phyloP scores from a whole-genome alignment of 2,329 filamentous ascomycete species.

The Xylariaceae sp. region DNA sequence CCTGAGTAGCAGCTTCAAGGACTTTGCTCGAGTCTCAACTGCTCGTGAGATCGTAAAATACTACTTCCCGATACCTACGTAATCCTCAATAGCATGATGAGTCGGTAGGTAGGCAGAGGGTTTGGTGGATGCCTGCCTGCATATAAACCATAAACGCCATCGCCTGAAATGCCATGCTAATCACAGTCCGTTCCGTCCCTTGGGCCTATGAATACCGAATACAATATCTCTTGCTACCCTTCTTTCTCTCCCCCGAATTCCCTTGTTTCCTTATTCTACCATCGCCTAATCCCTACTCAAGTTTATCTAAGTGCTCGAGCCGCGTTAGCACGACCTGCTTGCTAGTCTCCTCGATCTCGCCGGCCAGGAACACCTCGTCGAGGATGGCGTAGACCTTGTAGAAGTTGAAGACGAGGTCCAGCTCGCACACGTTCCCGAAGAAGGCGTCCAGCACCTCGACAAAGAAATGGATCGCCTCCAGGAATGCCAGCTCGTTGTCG shows the following conservation, averaged over 20 bases:
- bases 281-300: constrained; percentile 67
- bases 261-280: background rate
- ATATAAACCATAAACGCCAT: constrained; percentile 7
- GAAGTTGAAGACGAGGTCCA: constrained; percentile 86
- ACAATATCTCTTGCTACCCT: too few relatives aligned
- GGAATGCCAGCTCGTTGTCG: constrained; percentile 95
- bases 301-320: constrained; percentile 92
- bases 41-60: background rate
- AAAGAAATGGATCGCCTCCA: constrained; percentile 99
- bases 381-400: constrained; percentile 96
- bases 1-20: too few relatives aligned
- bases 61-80: too few relatives aligned
- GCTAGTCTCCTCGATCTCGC: constrained; percentile 98
- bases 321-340: constrained; percentile 96
- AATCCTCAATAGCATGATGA: constrained; percentile 2
- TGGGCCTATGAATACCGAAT: too few relatives aligned
- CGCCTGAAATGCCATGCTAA: constrained; percentile 13
- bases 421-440: constrained; percentile 98
- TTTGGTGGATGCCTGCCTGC: constrained; percentile 4
- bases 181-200: too few relatives aligned
- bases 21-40: too few relatives aligned
- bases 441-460: constrained; percentile 98
- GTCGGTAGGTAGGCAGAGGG: background rate
- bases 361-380: constrained; percentile 96
- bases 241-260: too few relatives aligned